Conservation (phyloP, 331 rosid genomes). For the Malus hybrid region DNA sequence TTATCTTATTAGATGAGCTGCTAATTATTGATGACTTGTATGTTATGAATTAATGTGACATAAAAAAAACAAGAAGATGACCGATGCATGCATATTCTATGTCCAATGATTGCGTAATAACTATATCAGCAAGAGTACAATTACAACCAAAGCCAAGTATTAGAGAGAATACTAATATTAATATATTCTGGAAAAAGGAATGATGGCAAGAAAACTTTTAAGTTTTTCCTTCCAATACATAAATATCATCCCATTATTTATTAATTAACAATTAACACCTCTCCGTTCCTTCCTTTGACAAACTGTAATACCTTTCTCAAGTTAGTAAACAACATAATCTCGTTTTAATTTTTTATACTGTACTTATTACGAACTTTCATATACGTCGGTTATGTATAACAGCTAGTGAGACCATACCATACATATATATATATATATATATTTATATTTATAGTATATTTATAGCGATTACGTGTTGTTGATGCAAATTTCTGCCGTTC, state of each 20-base stretch:
- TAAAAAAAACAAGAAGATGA: neutral
- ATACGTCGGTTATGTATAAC: neutral
- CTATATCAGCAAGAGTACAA: constrained; percentile 10
- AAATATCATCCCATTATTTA: too few relatives aligned
- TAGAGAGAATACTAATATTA: neutral
- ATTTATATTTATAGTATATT: too few relatives aligned
- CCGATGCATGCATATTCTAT: constrained; percentile 15
- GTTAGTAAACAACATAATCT: neutral
- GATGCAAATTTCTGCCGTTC: too few relatives aligned
- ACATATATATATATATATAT: neutral
- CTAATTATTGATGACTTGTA: neutral
- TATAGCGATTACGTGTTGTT: too few relatives aligned
- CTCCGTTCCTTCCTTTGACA: neutral
- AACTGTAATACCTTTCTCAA: neutral
- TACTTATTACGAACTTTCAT: neutral
- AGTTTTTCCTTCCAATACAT: too few relatives aligned
- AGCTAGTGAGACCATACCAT: too few relatives aligned
- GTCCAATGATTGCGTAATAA: constrained; percentile 15
- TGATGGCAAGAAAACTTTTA: too few relatives aligned
- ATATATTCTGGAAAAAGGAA: neutral
- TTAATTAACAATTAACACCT: neutral
- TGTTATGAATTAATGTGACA: neutral
- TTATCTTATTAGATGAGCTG: neutral
- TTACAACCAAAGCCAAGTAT: neutral
- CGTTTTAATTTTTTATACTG: neutral